A percentile compares a stretch with the other conserved stretches of the same genome.
phyloP scores from a whole-genome alignment of 768 basidiomycete genomes.

The Agrocybe chaxingu region DNA sequence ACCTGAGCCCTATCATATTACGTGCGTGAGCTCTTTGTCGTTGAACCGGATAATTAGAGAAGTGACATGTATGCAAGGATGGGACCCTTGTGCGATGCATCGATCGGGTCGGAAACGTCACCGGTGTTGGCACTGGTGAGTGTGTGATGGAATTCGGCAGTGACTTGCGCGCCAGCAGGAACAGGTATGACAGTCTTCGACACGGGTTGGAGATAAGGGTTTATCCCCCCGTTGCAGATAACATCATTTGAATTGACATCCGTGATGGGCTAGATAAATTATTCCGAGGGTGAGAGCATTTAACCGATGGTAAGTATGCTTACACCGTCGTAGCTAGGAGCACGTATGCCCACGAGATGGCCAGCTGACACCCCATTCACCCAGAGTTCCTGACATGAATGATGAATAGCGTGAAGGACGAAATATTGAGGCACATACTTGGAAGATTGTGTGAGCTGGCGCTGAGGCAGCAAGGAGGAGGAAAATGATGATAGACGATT shows the following conservation, averaged over 20 bases:
- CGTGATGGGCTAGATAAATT: slow-evolving; percentile 38
- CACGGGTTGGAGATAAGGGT: slow-evolving; percentile 44
- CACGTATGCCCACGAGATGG: slow-evolving; percentile 33
- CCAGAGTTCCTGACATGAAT: slow-evolving; percentile 32
- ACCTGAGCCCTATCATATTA: slow-evolving; percentile 34
- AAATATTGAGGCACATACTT: slow-evolving; percentile 20
- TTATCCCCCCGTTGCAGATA: slow-evolving; percentile 57
- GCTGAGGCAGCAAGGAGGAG: slow-evolving; percentile 23
- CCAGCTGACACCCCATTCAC: slow-evolving; percentile 46
- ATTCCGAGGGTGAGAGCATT: neutral
- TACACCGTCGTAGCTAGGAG: slow-evolving; percentile 39
- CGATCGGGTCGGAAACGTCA: slow-evolving; percentile 42
- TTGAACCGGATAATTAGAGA: neutral
- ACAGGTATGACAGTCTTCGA: slow-evolving; percentile 40
- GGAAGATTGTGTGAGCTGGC: slow-evolving; percentile 49
- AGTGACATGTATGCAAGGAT: slow-evolving; percentile 45
- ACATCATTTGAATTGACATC: slow-evolving; percentile 49
- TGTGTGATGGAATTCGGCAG: slow-evolving; percentile 48
- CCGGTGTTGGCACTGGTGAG: slow-evolving; percentile 34
- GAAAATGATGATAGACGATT: no score
- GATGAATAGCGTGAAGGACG: neutral
- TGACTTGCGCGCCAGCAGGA: slow-evolving; percentile 49
- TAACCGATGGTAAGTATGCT: neutral
- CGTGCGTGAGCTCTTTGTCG: no score
- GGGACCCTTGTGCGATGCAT: slow-evolving; percentile 47